Evolutionary conservation across 73 alveolate species (phyloP), one percentile per base, ranked within the genome.

Genomic region (Stentor coeruleus): DNA sequence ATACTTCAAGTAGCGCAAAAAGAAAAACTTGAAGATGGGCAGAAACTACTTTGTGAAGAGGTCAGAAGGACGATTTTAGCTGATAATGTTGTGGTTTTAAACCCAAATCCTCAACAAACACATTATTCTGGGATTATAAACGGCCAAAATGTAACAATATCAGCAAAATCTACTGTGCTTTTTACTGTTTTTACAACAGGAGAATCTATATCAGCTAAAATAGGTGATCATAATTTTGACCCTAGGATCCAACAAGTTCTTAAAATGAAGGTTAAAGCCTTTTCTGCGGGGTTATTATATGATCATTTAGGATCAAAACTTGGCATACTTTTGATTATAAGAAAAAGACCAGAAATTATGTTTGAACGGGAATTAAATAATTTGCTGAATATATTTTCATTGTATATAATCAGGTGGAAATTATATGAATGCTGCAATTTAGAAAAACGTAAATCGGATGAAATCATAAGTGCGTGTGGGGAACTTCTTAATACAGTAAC

Each of bases 281-380:
- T 20, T 31, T 31, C n/a, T 26, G 14, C 37, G 33, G 79, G 79
- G 1, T 37, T 31, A 1, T 11, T 66, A 26, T 20, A 20, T 28
- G 79, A 66, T 2, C 79, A 66, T 33, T 1, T 20, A 20, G 79
- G 79, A 66, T 11, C 1, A 28, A 20, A 20, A 20, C n/a, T 66
- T 11, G 79, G 40, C 14, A 37, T 66, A 1, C 79, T 66, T 20
- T 2, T 66, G 33, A 31, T 66, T 2, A 66, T 31, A 0, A 20
- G 79, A 66, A 66, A 66, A 66, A 66, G 79, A 2, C 79, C 79
- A 28, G 79, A 66, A 66, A 20, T 66, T 20, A 14, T 26, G 14
- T 66, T 20, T 66, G 79, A 66, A 66, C n/a, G 37, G 14, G 79
- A 66, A 2, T 11, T 66, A 20, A 37, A 20, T 28, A 66, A 31